Evolutionary conservation across 805 yeast genomes (phyloP).

Genomic region (Barnettozyma siamensis): DNA sequence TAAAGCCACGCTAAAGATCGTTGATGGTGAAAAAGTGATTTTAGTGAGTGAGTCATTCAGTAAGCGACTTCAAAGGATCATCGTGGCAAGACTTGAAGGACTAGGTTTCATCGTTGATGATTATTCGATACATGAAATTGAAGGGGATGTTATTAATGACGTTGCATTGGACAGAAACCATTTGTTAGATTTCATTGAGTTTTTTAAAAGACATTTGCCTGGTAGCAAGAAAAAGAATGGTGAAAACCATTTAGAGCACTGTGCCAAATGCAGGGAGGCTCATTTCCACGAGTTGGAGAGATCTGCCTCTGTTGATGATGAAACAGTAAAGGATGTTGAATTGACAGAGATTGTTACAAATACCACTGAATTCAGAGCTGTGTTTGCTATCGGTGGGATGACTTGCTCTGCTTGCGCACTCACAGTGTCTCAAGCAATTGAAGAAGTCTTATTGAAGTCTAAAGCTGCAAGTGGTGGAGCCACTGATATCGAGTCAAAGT

Average conservation of each 20-base stretch:
- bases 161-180: constrained; percentile 7
- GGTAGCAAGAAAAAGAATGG: too few species aligned
- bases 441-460: constrained; percentile 17
- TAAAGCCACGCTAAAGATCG: constrained; percentile 11
- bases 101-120: constrained; percentile 20
- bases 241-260: constrained; percentile 33
- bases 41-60: constrained; percentile 7
- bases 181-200: constrained; percentile 16
- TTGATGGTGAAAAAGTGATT: constrained; percentile 13
- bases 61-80: constrained; percentile 6
- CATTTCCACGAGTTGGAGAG: constrained; percentile 12
- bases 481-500: constrained; percentile 19
- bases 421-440: constrained; percentile 40
- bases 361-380: constrained; percentile 38
- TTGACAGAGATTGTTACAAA: constrained; percentile 21
- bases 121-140: constrained; percentile 23
- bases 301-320: not conserved
- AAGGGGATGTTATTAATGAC: constrained; percentile 10
- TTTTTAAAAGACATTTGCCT: constrained; percentile 9
- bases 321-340: constrained; percentile 19
- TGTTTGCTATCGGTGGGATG: constrained; percentile 59
- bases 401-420: constrained; percentile 59
- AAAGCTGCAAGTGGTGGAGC: constrained; percentile 8
- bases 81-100: constrained; percentile 8
- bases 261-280: constrained; percentile 35